Conservation (phyloP, 352 stramenopile genomes). For the Pythium phragmiticola region DNA sequence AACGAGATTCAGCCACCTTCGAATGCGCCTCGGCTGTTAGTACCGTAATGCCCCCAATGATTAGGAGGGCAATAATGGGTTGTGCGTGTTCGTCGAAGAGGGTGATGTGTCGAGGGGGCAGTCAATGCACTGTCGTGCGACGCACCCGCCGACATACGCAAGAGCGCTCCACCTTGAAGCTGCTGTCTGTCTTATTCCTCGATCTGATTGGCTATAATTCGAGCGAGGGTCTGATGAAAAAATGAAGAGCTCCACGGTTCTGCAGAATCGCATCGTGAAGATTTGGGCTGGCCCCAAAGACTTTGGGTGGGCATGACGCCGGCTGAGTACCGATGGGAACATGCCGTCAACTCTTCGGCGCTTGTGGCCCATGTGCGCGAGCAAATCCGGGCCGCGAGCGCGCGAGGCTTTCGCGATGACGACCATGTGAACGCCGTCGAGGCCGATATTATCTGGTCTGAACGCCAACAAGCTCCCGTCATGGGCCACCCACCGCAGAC, state of each 20-base stretch:
- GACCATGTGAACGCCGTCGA: slow-evolving; percentile 62
- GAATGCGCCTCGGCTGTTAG: too few species aligned
- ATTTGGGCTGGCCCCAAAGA: not conserved
- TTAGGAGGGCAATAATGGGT: too few species aligned
- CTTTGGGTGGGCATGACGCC: slow-evolving; percentile 33
- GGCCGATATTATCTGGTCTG: slow-evolving; percentile 70
- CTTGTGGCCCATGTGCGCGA: slow-evolving; percentile 32
- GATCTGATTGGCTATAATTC: slow-evolving; percentile 2
- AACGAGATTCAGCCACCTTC: not conserved
- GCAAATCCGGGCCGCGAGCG: slow-evolving; percentile 31
- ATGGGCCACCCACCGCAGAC: slow-evolving; percentile 69
- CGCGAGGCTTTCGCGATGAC: slow-evolving; percentile 14
- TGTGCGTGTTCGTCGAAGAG: not conserved
- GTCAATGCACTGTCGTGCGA: slow-evolving; percentile 1
- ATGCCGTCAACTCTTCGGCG: slow-evolving; percentile 57
- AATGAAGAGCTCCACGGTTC: not conserved
- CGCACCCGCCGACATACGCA: slow-evolving; percentile 3
- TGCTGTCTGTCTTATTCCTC: not conserved
- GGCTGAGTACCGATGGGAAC: slow-evolving; percentile 60
- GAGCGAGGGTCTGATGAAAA: not conserved
- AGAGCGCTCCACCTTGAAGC: slow-evolving; percentile 8
- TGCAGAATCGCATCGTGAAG: not conserved
- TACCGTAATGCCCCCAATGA: too few species aligned
- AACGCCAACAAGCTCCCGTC: slow-evolving; percentile 42
- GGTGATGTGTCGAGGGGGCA: not conserved